These are phyloP conservation scores for Pezicula radicicola DNA, from an alignment of 2,329 filamentous ascomycete species.

Conservation along the genomic window DNA sequence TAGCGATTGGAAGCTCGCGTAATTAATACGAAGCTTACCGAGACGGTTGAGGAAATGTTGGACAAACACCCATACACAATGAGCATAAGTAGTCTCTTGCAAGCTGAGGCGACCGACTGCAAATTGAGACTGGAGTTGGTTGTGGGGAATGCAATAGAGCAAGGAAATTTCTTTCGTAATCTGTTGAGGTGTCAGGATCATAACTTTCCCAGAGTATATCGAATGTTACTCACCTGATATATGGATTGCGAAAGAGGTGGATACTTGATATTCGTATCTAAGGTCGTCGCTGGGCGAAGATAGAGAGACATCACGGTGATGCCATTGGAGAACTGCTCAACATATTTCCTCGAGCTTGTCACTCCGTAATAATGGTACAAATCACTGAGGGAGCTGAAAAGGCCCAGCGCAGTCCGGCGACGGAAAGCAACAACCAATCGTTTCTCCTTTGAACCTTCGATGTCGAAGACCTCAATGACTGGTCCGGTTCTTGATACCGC, in stretches of 20 bases:
- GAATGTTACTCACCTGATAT: constrained; percentile 47
- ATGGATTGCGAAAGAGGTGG: constrained; percentile 92
- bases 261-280: constrained; percentile 51
- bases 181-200: constrained; percentile 34
- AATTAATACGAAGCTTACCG: constrained; percentile 37
- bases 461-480: constrained; percentile 97
- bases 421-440: constrained; percentile 92
- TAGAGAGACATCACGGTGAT: constrained; percentile 97
- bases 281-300: constrained; percentile 67
- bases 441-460: constrained; percentile 89
- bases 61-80: constrained; percentile 96
- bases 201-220: too few species aligned
- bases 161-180: constrained; percentile 98
- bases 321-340: constrained; percentile 98
- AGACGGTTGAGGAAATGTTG: constrained; percentile 97
- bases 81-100: constrained; percentile 95
- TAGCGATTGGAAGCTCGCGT: background rate
- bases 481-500: constrained; percentile 84
- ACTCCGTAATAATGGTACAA: constrained; percentile 98
- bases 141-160: constrained; percentile 95
- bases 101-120: constrained; percentile 81
- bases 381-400: constrained; percentile 94
- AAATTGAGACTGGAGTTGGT: constrained; percentile 91
- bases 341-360: constrained; percentile 92
- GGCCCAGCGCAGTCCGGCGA: constrained; percentile 82